phyloP scores from a whole-genome alignment of 2,329 filamentous ascomycete species.

The Colletotrichum sp. region DNA sequence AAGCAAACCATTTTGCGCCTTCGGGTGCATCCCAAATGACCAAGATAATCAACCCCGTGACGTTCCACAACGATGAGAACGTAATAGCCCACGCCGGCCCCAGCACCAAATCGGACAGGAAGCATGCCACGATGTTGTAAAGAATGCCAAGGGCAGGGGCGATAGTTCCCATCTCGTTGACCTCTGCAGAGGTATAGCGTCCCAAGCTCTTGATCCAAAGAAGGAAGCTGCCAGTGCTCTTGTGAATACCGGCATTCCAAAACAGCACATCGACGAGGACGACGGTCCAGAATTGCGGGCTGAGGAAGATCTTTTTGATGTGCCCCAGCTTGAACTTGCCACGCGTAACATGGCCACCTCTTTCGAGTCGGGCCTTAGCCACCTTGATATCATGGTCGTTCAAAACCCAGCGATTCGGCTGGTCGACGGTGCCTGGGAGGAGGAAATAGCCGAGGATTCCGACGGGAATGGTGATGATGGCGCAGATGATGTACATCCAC shows the following conservation, averaged over 20 bases:
- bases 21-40: conserved; percentile 62
- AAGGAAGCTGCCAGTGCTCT: conserved; percentile 37
- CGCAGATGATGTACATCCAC: conserved; percentile 52
- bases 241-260: conserved; percentile 53
- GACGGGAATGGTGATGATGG: conserved; percentile 45
- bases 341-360: conserved; percentile 45
- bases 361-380: conserved; percentile 33
- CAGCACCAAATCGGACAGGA: conserved; percentile 11
- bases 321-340: conserved; percentile 38
- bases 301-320: conserved; percentile 39
- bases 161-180: conserved; percentile 46
- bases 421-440: conserved; percentile 36
- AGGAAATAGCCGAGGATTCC: conserved; percentile 43
- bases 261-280: conserved; percentile 43
- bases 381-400: conserved; percentile 30
- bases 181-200: conserved; percentile 54
- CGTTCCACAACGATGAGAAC: conserved; percentile 12
- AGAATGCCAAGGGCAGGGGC: conserved; percentile 7
- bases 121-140: conserved; percentile 12
- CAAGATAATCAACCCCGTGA: conserved; percentile 39
- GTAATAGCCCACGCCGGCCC: conserved; percentile 37
- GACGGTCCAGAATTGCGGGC: conserved; percentile 43
- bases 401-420: conserved; percentile 32
- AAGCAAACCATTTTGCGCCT: conserved; percentile 56
- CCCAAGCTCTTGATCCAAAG: conserved; percentile 45